Conservation (phyloP, 352 stramenopile genomes). For the Phytophthora megakarya region DNA sequence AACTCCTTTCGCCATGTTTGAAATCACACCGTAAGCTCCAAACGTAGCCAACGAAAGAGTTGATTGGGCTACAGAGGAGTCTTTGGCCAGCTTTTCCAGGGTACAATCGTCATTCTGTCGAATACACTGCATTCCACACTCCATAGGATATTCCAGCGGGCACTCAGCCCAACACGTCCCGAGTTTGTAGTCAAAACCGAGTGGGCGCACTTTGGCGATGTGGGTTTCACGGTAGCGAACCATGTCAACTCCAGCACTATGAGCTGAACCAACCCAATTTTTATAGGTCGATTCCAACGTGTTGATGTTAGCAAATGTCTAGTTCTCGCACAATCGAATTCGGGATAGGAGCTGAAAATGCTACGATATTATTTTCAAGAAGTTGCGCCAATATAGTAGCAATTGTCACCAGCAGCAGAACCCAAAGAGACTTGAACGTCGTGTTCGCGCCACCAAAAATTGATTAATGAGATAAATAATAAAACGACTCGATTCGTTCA, state of each 20-base stretch:
- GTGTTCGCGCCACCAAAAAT: background rate
- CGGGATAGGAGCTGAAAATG: background rate
- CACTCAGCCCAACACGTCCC: constrained; percentile 66
- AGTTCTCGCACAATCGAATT: background rate
- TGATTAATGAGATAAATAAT: constrained; percentile 19
- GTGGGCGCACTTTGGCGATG: constrained; percentile 30
- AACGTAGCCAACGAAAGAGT: constrained; percentile 49
- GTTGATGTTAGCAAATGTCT: constrained; percentile 11
- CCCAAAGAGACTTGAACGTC: constrained; percentile 5
- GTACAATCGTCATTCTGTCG: constrained; percentile 54
- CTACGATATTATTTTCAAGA: background rate
- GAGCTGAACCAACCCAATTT: constrained; percentile 16
- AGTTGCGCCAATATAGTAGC: background rate
- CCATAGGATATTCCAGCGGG: constrained; percentile 65
- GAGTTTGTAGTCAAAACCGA: constrained; percentile 53
- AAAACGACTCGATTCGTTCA: background rate
- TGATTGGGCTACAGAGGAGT: constrained; percentile 42
- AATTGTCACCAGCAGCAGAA: background rate
- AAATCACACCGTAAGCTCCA: constrained; percentile 54
- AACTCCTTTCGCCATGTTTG: constrained; percentile 40
- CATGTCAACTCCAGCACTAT: constrained; percentile 26
- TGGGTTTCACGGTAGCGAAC: constrained; percentile 56
- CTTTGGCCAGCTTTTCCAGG: constrained; percentile 47
- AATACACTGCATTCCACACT: constrained; percentile 51
- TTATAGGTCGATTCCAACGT: constrained; percentile 20